phyloP scores from a whole-genome alignment of 83 land plant genomes.

The Diphasiastrum complanatum region DNA sequence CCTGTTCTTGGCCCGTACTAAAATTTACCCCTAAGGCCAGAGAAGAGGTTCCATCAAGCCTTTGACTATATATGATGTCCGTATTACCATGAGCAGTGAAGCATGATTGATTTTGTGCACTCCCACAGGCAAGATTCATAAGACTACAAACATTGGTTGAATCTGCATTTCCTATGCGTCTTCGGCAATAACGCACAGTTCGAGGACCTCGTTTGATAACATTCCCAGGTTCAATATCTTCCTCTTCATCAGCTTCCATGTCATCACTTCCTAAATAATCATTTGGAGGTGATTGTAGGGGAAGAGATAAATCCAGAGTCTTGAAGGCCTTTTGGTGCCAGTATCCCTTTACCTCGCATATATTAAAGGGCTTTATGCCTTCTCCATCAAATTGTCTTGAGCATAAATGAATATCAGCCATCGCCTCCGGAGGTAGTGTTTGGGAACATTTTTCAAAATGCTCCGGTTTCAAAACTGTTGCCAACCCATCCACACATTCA shows the following conservation, averaged over 20 bases:
- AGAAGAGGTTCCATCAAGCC: no score
- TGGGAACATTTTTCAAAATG: slow-evolving; percentile 52
- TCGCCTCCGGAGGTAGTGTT: slow-evolving; percentile 20
- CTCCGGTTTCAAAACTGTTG: slow-evolving; percentile 56
- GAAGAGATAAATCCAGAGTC: slow-evolving; percentile 18
- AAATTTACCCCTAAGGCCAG: neutral
- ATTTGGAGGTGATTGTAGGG: slow-evolving; percentile 15
- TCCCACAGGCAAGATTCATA: neutral
- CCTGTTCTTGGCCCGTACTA: neutral
- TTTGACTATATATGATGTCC: no score
- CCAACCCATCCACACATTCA: slow-evolving; percentile 79
- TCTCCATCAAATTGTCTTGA: slow-evolving; percentile 58
- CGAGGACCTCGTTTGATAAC: slow-evolving; percentile 25
- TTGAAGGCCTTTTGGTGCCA: slow-evolving; percentile 47
- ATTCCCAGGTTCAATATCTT: slow-evolving; percentile 22
- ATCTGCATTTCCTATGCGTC: slow-evolving; percentile 13
- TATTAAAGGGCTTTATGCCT: slow-evolving; percentile 47
- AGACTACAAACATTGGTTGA: neutral
- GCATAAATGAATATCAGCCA: slow-evolving; percentile 42
- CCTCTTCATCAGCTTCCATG: slow-evolving; percentile 36
- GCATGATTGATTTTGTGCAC: no score
- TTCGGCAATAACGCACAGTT: slow-evolving; percentile 30
- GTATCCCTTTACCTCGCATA: slow-evolving; percentile 57
- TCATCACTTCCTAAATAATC: neutral
- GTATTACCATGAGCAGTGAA: no score